These are phyloP conservation scores for Apiospora marii DNA, from an alignment of 2,329 filamentous ascomycete genomes.

Conservation along the genomic window DNA sequence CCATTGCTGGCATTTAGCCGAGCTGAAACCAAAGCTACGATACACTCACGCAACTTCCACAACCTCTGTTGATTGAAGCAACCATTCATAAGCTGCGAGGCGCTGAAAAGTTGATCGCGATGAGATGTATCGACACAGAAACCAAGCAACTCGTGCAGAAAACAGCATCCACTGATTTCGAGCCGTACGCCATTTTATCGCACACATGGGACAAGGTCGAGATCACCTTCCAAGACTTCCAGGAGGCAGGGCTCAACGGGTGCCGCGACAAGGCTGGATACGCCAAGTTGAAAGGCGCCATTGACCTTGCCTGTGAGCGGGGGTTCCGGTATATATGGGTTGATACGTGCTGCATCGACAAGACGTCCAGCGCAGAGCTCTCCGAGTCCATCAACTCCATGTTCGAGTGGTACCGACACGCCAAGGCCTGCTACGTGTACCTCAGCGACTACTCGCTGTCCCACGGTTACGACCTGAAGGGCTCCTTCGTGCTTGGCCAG, in stretches of 20 bases:
- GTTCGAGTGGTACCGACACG: slow-evolving; percentile 20
- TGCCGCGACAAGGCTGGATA: slow-evolving; percentile 6
- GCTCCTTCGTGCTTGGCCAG: not conserved
- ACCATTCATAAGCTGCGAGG: not conserved
- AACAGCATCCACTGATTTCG: not conserved
- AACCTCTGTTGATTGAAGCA: not conserved
- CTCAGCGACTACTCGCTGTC: not conserved
- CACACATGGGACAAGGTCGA: slow-evolving; percentile 22
- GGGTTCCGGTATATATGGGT: slow-evolving; percentile 3
- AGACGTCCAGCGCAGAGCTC: slow-evolving; percentile 22
- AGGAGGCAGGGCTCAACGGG: not conserved
- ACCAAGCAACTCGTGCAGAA: not conserved
- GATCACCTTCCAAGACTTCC: slow-evolving; percentile 2
- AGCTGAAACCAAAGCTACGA: not conserved
- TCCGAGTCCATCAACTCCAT: slow-evolving; percentile 24
- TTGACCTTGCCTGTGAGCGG: not conserved
- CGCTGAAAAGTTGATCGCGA: not conserved
- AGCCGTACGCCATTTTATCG: slow-evolving; percentile 15
- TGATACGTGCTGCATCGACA: slow-evolving; percentile 25
- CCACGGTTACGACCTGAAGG: not conserved
- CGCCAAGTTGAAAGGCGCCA: slow-evolving; percentile 6
- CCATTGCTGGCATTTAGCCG: not conserved
- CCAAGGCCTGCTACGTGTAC: slow-evolving; percentile 21
- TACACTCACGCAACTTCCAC: not conserved
- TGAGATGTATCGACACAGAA: slow-evolving; percentile 4